A percentile compares a stretch with the other conserved stretches of the same genome.
Evolutionary conservation across 2,329 filamentous ascomycete species (phyloP).

Genomic region (Sporothrix curviconia): DNA sequence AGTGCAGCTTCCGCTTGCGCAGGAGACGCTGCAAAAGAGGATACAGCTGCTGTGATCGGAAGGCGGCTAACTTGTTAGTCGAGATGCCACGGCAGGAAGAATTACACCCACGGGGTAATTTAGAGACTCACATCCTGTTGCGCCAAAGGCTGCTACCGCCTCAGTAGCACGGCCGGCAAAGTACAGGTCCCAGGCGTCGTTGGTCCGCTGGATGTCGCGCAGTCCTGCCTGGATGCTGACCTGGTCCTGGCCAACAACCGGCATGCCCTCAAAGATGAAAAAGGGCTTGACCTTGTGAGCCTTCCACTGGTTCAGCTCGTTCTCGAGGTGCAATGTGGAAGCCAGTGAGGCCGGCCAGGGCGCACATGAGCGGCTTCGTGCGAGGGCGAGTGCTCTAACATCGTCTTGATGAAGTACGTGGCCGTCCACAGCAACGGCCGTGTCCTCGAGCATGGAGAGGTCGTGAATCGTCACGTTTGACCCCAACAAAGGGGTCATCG

Average conservation of each 20-base stretch:
- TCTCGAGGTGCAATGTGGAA: slow-evolving; percentile 68
- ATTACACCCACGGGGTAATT: too few relatives aligned
- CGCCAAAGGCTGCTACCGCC: slow-evolving; percentile 82
- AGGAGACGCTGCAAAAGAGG: slow-evolving; percentile 71
- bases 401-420: slow-evolving; percentile 74
- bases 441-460: slow-evolving; percentile 65
- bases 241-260: slow-evolving; percentile 69
- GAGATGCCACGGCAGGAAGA: too few relatives aligned
- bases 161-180: slow-evolving; percentile 70
- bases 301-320: slow-evolving; percentile 67
- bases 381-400: slow-evolving; percentile 62
- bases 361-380: slow-evolving; percentile 85
- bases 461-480: slow-evolving; percentile 57
- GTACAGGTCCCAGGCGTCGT: slow-evolving; percentile 82
- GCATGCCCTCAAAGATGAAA: slow-evolving; percentile 88
- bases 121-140: slow-evolving; percentile 39
- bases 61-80: too few relatives aligned
- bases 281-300: slow-evolving; percentile 65
- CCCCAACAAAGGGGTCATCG: slow-evolving; percentile 22
- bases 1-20: slow-evolving; percentile 61
- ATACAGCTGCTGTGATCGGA: slow-evolving; percentile 64
- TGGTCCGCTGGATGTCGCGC: slow-evolving; percentile 62
- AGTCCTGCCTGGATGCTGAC: slow-evolving; percentile 57
- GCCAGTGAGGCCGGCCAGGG: slow-evolving; percentile 81
- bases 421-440: slow-evolving; percentile 81